Percentiles rank a stretch among this genome's conserved stretches.
Conservation (phyloP, 495 filamentous ascomycete genomes). For the Aspergillus cristatus region DNA sequence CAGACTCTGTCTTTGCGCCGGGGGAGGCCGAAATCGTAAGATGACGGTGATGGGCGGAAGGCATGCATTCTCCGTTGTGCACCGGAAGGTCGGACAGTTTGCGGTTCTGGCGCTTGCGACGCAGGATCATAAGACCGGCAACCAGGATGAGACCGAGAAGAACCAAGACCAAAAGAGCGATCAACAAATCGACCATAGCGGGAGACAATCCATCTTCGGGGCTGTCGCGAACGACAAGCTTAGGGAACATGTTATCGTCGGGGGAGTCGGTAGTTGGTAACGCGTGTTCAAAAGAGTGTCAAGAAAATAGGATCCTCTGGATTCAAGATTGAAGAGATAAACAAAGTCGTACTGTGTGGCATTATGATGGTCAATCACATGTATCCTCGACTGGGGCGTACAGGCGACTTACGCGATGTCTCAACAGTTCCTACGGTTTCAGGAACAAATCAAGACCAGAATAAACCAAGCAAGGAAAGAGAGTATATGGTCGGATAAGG, state of each 20-base stretch:
- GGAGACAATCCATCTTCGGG: constrained; percentile 36
- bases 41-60: constrained; percentile 50
- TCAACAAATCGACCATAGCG: constrained; percentile 62
- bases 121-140: constrained; percentile 59
- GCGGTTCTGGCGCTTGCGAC: constrained; percentile 48
- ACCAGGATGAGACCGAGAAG: constrained; percentile 58
- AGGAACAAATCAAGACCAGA: not conserved
- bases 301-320: constrained; percentile 2
- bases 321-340: constrained; percentile 1
- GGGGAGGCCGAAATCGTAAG: constrained; percentile 52
- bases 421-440: not conserved
- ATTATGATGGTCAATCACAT: not conserved
- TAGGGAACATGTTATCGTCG: constrained; percentile 28
- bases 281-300: not conserved
- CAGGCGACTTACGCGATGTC: not conserved
- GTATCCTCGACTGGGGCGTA: not conserved
- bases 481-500: not conserved
- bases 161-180: constrained; percentile 69
- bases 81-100: constrained; percentile 45
- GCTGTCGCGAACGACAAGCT: constrained; percentile 43
- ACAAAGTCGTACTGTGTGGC: constrained; percentile 5
- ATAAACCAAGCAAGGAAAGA: constrained; percentile 1
- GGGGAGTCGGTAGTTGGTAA: constrained; percentile 11
- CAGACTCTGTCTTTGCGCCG: constrained; percentile 49
- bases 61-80: constrained; percentile 45